phyloP scores from a whole-genome alignment of 352 stramenopile genomes.

The Globisporangium parvum region DNA sequence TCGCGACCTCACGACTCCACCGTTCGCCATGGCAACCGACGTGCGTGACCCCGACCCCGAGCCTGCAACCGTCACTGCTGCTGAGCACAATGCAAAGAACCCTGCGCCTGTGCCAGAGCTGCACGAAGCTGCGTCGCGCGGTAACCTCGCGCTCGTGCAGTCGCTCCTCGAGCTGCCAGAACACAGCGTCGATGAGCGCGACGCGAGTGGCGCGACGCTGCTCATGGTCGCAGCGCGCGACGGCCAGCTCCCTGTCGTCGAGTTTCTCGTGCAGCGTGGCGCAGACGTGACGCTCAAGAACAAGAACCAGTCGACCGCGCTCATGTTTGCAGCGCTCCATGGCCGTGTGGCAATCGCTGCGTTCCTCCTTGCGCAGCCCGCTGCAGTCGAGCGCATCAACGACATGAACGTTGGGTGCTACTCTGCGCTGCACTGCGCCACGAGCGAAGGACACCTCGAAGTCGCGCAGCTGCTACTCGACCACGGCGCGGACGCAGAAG shows the following conservation, averaged over 20 bases:
- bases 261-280: conserved; percentile 1
- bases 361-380: conserved; percentile 1
- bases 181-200: conserved; percentile 4
- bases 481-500: conserved; percentile 3
- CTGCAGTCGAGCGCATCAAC: background rate
- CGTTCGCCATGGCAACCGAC: background rate
- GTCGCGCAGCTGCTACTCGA: conserved; percentile 6
- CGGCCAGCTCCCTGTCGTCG: conserved; percentile 5
- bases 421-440: conserved; percentile 7
- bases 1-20: background rate
- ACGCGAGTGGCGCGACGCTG: conserved; percentile 5
- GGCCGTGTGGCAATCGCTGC: background rate
- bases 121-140: background rate
- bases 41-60: background rate
- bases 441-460: conserved; percentile 1
- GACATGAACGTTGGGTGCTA: conserved; percentile 8
- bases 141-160: conserved; percentile 1
- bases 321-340: conserved; percentile 1
- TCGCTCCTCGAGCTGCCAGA: background rate
- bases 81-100: background rate
- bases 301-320: conserved; percentile 4
- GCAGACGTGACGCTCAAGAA: background rate
- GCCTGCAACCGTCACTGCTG: background rate
- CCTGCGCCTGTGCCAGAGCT: background rate
- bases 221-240: conserved; percentile 10